Evolutionary conservation across 352 stramenopile genomes (phyloP), one percentile per base, ranked within the genome.

Genomic region (Globisporangium sylvaticum): DNA sequence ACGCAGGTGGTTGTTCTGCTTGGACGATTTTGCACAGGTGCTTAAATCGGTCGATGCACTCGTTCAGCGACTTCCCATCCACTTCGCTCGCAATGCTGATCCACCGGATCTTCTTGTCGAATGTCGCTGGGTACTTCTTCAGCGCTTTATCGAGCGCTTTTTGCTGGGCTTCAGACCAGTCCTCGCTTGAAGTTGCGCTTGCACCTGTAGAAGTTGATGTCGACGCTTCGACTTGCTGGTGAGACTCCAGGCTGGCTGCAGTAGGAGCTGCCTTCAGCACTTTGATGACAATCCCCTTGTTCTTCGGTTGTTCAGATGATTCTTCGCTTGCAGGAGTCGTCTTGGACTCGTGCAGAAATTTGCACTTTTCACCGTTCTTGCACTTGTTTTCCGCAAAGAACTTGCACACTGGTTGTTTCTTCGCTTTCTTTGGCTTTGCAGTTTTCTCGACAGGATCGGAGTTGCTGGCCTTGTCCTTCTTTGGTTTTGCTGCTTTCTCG

Each of bases 11-110:
- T 20, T 64, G 55, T 7, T 65, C 71, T 4, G 62, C 75, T 25
- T 79, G 77, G 0, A 94, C 68, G 32, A 91, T 57, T 24, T 79
- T 66, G 44, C 78, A 84, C 1, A 95, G 64, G 44, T 80, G 61
- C 68, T 93, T 88, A 65, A 87, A 95, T 3, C 87, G 84, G 44
- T 92, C 85, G 54, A 95, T 92, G 55, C 87, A 95, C 37, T 95
- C 84, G 64, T 90, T 92, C 34, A 95, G 59, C 8, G 81, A 84
- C 32, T 86, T 88, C 27, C 72, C 81, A 0, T 87, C 71, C 7
- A 95, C 83, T 32, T 87, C 84, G 8, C 71, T 76, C 4, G 85
- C 79, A 60, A 95, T 94, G 29, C 69, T 77, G 1, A 70, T 70
- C 87, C 87, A 95, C 22, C 87, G 74, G 32, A 80, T 70, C 22